These are phyloP conservation scores for Nitzschia sp. DNA, from an alignment of 108 stramenopile species.

Conservation along the genomic window DNA sequence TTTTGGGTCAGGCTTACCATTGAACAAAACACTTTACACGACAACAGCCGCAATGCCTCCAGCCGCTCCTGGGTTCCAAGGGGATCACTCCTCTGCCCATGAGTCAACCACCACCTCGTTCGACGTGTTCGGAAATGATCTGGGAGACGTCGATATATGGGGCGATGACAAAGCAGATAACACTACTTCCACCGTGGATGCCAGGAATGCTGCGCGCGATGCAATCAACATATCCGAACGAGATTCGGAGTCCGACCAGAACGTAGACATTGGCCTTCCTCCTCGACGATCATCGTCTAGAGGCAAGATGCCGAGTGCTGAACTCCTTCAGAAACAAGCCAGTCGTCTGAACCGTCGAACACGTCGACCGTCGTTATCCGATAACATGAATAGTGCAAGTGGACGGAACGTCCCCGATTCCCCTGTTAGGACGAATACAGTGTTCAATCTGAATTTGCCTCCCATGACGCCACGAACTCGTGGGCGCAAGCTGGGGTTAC, in stretches of 20 bases:
- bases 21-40: background rate
- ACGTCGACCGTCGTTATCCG: background rate
- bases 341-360: background rate
- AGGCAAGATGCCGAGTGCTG: background rate
- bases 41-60: background rate
- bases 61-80: background rate
- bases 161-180: background rate
- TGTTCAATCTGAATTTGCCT: background rate
- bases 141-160: conserved; percentile 12
- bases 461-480: conserved; percentile 8
- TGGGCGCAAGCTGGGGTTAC: background rate
- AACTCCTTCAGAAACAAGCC: background rate
- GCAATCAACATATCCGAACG: background rate
- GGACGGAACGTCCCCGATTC: background rate
- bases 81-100: background rate
- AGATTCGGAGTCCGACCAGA: too few species aligned
- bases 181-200: background rate
- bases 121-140: conserved; percentile 11
- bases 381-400: background rate
- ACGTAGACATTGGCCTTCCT: too few species aligned
- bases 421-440: background rate
- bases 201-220: background rate
- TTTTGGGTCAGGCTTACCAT: too few species aligned
- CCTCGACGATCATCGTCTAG: too few species aligned
- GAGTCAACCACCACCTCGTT: background rate